phyloP scores from a whole-genome alignment of 306 rosid genomes.

The Dalbergia cochinchinensis region DNA sequence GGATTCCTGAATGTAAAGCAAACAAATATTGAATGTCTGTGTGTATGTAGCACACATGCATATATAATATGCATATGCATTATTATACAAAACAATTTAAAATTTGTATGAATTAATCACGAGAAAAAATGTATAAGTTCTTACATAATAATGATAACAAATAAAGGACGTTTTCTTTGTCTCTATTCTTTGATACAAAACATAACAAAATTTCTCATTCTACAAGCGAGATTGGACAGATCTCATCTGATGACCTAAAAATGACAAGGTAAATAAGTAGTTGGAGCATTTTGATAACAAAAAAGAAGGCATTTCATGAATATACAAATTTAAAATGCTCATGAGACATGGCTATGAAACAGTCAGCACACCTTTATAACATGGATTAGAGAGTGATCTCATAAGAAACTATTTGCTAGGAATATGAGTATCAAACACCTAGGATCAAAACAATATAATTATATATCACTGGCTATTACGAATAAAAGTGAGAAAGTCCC shows the following conservation, averaged over 20 bases:
- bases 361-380: no score
- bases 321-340: not conserved
- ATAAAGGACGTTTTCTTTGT: not conserved
- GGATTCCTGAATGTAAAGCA: constrained; percentile 38
- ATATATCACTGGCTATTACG: constrained; percentile 12
- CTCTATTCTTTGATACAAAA: constrained; percentile 1
- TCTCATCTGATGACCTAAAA: not conserved
- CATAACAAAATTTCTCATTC: constrained; percentile 7
- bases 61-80: not conserved
- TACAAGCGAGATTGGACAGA: constrained; percentile 19
- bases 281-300: constrained; percentile 15
- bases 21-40: constrained; percentile 12
- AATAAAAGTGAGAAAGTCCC: constrained; percentile 24
- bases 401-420: constrained; percentile 20
- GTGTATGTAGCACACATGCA: not conserved
- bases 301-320: not conserved
- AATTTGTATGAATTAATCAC: no score
- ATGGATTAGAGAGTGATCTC: constrained; percentile 34
- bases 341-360: not conserved
- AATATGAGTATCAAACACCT: constrained; percentile 27
- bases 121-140: not conserved
- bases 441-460: constrained; percentile 2
- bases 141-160: constrained; percentile 23
- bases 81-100: not conserved
- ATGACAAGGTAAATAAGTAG: not conserved